Base-by-base conservation (phyloP, 768 basidiomycete genomes). In the Leucocoprinus birnbaumii region DNA sequence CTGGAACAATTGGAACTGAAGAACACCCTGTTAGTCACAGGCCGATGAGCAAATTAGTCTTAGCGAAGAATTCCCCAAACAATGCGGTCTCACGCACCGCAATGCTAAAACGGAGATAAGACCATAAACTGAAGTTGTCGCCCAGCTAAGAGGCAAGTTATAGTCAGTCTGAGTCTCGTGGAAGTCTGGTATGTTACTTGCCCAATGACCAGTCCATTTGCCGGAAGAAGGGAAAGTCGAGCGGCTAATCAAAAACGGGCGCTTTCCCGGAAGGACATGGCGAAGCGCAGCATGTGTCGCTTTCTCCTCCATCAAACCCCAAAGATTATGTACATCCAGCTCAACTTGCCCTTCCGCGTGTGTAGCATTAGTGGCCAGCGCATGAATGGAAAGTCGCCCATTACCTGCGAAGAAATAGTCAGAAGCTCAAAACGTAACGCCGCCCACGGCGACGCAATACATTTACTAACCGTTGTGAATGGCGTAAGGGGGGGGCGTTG, bases 1-100 rank as follows among this genome's bases (percentile, higher is more conserved):
- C 61, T 87, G 85, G 78, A 86, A 91, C 13, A 91, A 70, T 67
- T 91, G 87, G 79, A 92, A 91, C 66, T 91, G 89, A 18, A 92
- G 75, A 18, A 89, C 72, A 16, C 88, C 89, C 71, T 90, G 82
- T 21, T 40, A 52, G 55, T 47, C 43, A 43, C 35, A 42, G 54
- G 55, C 34, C 26, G 27, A 41, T 37, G 46, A 52, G 27, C 47
- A 38, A 35, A 50, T 58, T 38, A 52, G 43, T 46, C 27, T 35
- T 41, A 52, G 37, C 26, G 25, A 54, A 35, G 41, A n/a, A 26
- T 26, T 16, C 43, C 40, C 41, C 45, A 45, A 42, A 43, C 42
- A 48, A 59, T 54, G 47, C 54, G 57, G 58, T 58, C 58, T 43
- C 22, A 66, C 72, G 53, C 59, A 73, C 73, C 25, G 68, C 61